Evolutionary conservation across 2,329 filamentous ascomycete species (phyloP), one percentile per base, ranked within the genome.

Genomic region (Fusarium mexicanum): DNA sequence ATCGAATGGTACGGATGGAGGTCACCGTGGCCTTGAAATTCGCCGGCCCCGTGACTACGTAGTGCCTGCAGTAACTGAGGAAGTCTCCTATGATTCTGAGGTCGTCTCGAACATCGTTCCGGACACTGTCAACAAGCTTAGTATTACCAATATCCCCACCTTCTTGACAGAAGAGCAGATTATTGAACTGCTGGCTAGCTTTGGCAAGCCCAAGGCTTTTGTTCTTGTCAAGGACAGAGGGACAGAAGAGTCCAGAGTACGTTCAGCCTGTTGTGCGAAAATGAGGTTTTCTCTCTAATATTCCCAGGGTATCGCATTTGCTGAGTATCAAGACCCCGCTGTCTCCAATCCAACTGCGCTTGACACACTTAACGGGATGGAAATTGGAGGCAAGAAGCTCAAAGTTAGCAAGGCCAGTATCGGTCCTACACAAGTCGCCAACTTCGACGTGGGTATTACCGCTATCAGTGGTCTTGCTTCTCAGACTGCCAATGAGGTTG

Each of bases 381-480:
- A 96, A 74, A 90, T 99, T 20, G 95, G 94, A 46, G 95, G 97
- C 71, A 92, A 93, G 78, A 91, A 92, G 77, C 88, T 99, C 63
- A 96, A 93, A 85, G 95, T 98, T 41, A 87, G 90, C 75, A 94
- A 95, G 80, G 97, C 96, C 37, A 97, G 95, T 82, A 93, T 98
- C 74, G 96, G 96, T 76, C 92, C 94, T 70, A 96, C 95, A n/a
- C 96, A 99, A 82, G 95, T 95, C 29, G 89, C 94, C 53, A 95
- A 95, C 72, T 89, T 97, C 46, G 96, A 99, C 80, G 97, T 98
- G 88, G 94, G 96, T 63, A 96, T 99, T 72, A 97, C 96, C 77
- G 96, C 96, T 72, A 98, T 99, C 91, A 97, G 95, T 58, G 95
- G 98, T 90, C 93, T 99, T 78, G 96, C 96, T 43, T 95, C 96